A percentile compares a stretch with the other conserved stretches of the same genome.
Evolutionary conservation across 345 rosid genomes (phyloP).

Genomic region (Sisymbrium altissimum): DNA sequence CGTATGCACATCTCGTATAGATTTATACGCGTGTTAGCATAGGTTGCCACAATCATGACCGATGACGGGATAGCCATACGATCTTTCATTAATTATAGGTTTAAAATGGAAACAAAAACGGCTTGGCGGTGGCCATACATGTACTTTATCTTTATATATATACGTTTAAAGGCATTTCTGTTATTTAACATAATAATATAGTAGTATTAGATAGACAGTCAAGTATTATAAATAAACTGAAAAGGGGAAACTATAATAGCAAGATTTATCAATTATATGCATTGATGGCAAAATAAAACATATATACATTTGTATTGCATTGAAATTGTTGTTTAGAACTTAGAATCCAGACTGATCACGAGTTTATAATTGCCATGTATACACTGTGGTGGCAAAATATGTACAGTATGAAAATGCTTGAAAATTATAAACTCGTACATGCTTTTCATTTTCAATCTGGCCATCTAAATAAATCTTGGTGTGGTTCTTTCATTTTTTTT

Average conservation of each 20-base stretch:
- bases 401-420: neutral
- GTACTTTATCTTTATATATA: too few relatives aligned
- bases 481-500: neutral
- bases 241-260: neutral
- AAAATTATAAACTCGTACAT: neutral
- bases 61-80: neutral
- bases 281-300: too few relatives aligned
- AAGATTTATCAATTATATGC: neutral
- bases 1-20: constrained; percentile 5
- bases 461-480: neutral
- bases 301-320: too few relatives aligned
- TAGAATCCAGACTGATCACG: neutral
- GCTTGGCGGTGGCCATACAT: neutral
- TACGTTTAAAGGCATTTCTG: neutral
- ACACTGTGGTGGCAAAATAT: neutral
- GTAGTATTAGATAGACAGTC: too few relatives aligned
- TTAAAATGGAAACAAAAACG: neutral
- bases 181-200: neutral
- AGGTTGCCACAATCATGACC: constrained; percentile 24
- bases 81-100: neutral
- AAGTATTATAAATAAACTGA: neutral
- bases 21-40: constrained; percentile 2
- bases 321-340: neutral
- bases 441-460: neutral
- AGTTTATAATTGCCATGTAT: neutral